phyloP scores from a whole-genome alignment of 2,329 filamentous ascomycete genomes.

The Camillea tinctor region DNA sequence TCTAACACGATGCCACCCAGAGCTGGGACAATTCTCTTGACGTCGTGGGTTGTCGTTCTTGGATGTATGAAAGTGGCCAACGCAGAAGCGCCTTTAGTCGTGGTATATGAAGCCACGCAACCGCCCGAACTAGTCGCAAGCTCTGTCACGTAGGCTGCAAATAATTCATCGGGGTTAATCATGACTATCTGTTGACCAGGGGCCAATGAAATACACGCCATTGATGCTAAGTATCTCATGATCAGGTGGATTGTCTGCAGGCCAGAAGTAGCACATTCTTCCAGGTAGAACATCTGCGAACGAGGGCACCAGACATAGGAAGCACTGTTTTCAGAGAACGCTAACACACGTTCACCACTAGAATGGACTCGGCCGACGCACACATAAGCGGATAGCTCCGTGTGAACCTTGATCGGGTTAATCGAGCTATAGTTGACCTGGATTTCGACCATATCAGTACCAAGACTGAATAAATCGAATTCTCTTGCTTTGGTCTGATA shows the following conservation, averaged over 20 bases:
- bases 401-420: slow-evolving; percentile 26
- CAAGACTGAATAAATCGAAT: not conserved
- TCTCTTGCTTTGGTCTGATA: slow-evolving; percentile 18
- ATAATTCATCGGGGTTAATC: slow-evolving; percentile 33
- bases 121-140: slow-evolving; percentile 12
- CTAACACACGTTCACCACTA: slow-evolving; percentile 26
- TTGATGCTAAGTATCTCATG: slow-evolving; percentile 19
- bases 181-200: slow-evolving; percentile 27
- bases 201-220: slow-evolving; percentile 12
- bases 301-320: slow-evolving; percentile 33
- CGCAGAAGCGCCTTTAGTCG: slow-evolving; percentile 7
- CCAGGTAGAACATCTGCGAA: slow-evolving; percentile 16
- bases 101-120: slow-evolving; percentile 18
- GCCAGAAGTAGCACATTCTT: slow-evolving; percentile 8
- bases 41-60: slow-evolving; percentile 22
- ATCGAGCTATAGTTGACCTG: slow-evolving; percentile 39
- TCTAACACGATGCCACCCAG: slow-evolving; percentile 30
- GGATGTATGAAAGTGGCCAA: slow-evolving; percentile 27
- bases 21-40: slow-evolving; percentile 29
- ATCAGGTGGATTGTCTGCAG: slow-evolving; percentile 25
- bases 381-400: slow-evolving; percentile 23
- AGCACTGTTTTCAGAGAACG: slow-evolving; percentile 32
- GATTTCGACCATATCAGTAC: slow-evolving; percentile 15
- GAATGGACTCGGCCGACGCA: slow-evolving; percentile 33
- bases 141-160: slow-evolving; percentile 27